These are phyloP conservation scores for Cordyceps farinosa DNA, from an alignment of 2,329 filamentous ascomycete genomes.

Conservation along the genomic window DNA sequence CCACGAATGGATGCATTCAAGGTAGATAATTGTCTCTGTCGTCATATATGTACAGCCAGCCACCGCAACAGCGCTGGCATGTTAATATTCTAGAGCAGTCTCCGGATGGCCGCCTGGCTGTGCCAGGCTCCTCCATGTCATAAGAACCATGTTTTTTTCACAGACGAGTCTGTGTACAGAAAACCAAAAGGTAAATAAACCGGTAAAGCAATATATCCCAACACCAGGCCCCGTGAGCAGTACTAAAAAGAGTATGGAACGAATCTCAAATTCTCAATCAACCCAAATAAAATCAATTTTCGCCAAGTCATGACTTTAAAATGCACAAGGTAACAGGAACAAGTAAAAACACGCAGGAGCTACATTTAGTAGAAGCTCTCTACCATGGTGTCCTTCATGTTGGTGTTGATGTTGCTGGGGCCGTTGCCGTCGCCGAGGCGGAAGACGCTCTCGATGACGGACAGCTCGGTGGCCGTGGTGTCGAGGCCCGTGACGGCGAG, in stretches of 20 bases:
- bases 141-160: neutral
- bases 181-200: slow-evolving; percentile 14
- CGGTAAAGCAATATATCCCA: slow-evolving; percentile 15
- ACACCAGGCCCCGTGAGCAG: slow-evolving; percentile 17
- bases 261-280: slow-evolving; percentile 10
- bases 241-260: neutral
- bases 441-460: slow-evolving; percentile 95
- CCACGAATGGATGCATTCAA: neutral
- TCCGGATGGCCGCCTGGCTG: neutral
- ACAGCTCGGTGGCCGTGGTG: slow-evolving; percentile 95
- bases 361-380: slow-evolving; percentile 90
- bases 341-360: slow-evolving; percentile 5
- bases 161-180: slow-evolving; percentile 7
- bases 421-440: slow-evolving; percentile 82
- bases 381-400: slow-evolving; percentile 96
- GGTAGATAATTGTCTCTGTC: slow-evolving; percentile 10
- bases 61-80: neutral
- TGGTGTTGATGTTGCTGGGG: slow-evolving; percentile 73
- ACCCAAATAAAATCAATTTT: slow-evolving; percentile 13
- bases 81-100: slow-evolving; percentile 14
- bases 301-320: slow-evolving; percentile 15
- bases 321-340: slow-evolving; percentile 21
- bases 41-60: slow-evolving; percentile 14
- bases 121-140: neutral
- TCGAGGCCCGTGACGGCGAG: slow-evolving; percentile 90